Conservation (phyloP, 768 basidiomycete species). For the Pseudohyphozyma bogoriensis region DNA sequence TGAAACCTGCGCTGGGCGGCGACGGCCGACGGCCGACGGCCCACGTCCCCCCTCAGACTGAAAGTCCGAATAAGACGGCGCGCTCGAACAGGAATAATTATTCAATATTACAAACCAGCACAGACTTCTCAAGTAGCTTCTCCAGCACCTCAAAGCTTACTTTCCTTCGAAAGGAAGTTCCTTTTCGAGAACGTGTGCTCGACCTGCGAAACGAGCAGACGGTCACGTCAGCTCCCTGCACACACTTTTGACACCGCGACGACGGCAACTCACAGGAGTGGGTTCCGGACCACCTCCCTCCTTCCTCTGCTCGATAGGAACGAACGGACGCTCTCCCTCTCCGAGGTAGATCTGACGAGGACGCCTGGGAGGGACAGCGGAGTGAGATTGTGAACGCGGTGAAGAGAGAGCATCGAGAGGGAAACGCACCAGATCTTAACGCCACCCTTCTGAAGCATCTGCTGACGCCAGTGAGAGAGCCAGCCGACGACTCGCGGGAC, state of each 20-base stretch:
- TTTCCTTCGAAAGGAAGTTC: neutral
- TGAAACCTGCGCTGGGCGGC: too few relatives aligned
- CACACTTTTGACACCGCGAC: neutral
- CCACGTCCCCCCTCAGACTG: too few relatives aligned
- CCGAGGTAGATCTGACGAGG: constrained; percentile 64
- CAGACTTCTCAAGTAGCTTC: too few relatives aligned
- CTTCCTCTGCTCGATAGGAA: constrained; percentile 53
- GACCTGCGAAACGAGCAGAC: neutral
- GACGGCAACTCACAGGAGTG: neutral
- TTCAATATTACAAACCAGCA: too few relatives aligned
- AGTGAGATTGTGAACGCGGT: neutral
- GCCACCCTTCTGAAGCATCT: constrained; percentile 81
- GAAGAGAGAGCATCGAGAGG: constrained; percentile 9
- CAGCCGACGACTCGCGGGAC: constrained; percentile 88
- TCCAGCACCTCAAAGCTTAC: neutral
- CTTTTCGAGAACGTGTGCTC: neutral
- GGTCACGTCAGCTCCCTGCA: neutral
- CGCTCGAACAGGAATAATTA: too few relatives aligned
- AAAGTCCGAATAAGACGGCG: too few relatives aligned
- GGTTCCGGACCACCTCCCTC: constrained; percentile 45
- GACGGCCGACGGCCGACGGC: too few relatives aligned
- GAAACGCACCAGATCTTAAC: constrained; percentile 88
- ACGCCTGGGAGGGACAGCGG: neutral
- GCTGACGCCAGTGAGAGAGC: constrained; percentile 80
- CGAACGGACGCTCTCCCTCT: constrained; percentile 60